Evolutionary conservation across 2,329 filamentous ascomycete species (phyloP).

Genomic region (Neocatenulostroma microsporum): DNA sequence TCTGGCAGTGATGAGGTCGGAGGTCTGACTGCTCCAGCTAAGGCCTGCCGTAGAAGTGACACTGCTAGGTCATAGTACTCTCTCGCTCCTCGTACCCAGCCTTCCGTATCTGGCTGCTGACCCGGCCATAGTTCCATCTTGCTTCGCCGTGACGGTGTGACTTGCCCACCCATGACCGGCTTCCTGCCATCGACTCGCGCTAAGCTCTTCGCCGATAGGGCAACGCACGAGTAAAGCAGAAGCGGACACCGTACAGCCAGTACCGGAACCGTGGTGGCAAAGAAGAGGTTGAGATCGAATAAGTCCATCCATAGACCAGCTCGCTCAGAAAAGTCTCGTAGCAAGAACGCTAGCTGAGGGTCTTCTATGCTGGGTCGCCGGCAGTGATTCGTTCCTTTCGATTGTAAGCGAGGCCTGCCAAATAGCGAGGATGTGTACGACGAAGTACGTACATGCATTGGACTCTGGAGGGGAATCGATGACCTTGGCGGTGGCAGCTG

Average conservation of each 20-base stretch:
- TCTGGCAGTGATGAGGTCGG: slow-evolving; percentile 21
- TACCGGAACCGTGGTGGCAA: slow-evolving; percentile 52
- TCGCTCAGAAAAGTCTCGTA: slow-evolving; percentile 53
- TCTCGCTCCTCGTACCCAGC: slow-evolving; percentile 51
- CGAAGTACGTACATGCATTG: slow-evolving; percentile 24
- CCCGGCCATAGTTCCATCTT: slow-evolving; percentile 45
- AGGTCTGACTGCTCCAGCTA: slow-evolving; percentile 22
- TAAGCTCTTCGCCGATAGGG: slow-evolving; percentile 55
- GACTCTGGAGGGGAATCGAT: slow-evolving; percentile 9
- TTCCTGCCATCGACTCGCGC: slow-evolving; percentile 47
- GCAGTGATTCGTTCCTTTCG: slow-evolving; percentile 18
- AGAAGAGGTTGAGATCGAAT: slow-evolving; percentile 52
- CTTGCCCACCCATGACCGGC: slow-evolving; percentile 42
- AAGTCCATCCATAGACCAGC: slow-evolving; percentile 53
- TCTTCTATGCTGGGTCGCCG: slow-evolving; percentile 21
- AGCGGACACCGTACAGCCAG: slow-evolving; percentile 45
- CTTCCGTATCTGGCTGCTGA: slow-evolving; percentile 28
- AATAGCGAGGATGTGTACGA: slow-evolving; percentile 20
- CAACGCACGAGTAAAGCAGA: slow-evolving; percentile 49
- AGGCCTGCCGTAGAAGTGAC: slow-evolving; percentile 26
- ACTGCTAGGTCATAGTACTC: slow-evolving; percentile 50
- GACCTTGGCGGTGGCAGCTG: slow-evolving; percentile 6
- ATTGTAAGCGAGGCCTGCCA: slow-evolving; percentile 24
- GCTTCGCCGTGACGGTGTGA: slow-evolving; percentile 26
- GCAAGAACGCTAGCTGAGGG: slow-evolving; percentile 43